Percentiles rank a stretch among this genome's conserved stretches.
Conservation (phyloP, 257 asterid species). For the Primulina tabacum region DNA sequence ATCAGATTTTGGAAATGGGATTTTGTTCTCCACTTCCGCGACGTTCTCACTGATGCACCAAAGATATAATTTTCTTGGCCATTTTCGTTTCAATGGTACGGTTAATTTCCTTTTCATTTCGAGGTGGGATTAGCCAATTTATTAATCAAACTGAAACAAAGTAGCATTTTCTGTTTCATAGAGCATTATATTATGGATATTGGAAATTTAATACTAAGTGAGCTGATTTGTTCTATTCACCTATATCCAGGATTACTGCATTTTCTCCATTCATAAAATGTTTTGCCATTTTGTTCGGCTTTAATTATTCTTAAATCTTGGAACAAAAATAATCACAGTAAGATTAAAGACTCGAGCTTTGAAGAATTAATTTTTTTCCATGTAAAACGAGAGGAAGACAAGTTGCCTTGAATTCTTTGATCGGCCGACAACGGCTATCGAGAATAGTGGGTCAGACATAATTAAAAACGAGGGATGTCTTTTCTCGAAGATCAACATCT, state of each 20-base stretch:
- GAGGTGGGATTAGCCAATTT: neutral
- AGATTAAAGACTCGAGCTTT: conserved; percentile 9
- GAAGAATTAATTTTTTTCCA: neutral
- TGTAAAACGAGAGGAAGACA: neutral
- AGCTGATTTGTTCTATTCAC: neutral
- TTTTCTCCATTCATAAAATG: neutral
- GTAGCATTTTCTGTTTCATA: neutral
- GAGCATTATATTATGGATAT: neutral
- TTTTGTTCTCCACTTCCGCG: neutral
- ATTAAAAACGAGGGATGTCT: conserved; percentile 24
- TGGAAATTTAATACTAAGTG: neutral
- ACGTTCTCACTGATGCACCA: neutral
- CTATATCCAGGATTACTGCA: neutral
- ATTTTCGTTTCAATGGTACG: conserved; percentile 26
- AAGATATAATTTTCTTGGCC: conserved; percentile 17
- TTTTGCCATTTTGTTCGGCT: neutral
- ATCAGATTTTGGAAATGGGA: neutral
- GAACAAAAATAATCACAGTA: neutral
- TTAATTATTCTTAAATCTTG: neutral
- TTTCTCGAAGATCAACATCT: conserved; percentile 27
- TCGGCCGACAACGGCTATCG: conserved; percentile 34
- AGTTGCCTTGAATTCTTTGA: conserved; percentile 17
- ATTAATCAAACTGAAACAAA: too few relatives aligned
- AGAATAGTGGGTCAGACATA: conserved; percentile 28
- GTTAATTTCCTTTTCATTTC: conserved; percentile 14